Conservation (phyloP, 495 filamentous ascomycete genomes). For the Neurospora tetrasperma region DNA sequence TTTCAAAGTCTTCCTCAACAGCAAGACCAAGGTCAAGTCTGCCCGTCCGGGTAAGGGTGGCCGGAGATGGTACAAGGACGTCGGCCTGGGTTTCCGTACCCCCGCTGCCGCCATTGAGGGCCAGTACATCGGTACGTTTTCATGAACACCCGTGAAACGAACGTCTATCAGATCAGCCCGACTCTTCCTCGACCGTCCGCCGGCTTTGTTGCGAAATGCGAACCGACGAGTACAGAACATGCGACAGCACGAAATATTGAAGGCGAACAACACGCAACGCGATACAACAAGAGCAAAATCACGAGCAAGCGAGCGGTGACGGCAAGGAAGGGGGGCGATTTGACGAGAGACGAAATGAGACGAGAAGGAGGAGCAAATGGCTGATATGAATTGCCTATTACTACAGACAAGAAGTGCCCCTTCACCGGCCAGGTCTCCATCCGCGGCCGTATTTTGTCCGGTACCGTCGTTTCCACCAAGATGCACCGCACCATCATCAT, state of each 20-base stretch:
- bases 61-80: constrained; percentile 99
- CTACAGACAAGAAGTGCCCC: constrained; percentile 98
- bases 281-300: background rate
- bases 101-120: constrained; percentile 97
- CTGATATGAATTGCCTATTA: background rate
- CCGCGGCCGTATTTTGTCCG: constrained; percentile 98
- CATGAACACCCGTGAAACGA: constrained; percentile 2
- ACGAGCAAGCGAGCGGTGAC: background rate
- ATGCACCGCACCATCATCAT: constrained; percentile 99
- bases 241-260: background rate
- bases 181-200: background rate
- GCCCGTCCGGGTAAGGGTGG: constrained; percentile 67
- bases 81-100: constrained; percentile 96
- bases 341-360: background rate
- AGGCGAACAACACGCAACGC: background rate
- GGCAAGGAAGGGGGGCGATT: background rate
- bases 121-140: constrained; percentile 88
- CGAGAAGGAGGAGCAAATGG: background rate
- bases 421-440: constrained; percentile 97
- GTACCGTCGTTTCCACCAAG: constrained; percentile 97
- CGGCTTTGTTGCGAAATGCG: background rate
- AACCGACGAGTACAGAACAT: background rate
- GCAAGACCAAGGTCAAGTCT: constrained; percentile 81
- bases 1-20: constrained; percentile 71
- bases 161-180: background rate